Evolutionary conservation across 495 filamentous ascomycete species (phyloP), one percentile per base, ranked within the genome.

Genomic region (Peziza echinospora): DNA sequence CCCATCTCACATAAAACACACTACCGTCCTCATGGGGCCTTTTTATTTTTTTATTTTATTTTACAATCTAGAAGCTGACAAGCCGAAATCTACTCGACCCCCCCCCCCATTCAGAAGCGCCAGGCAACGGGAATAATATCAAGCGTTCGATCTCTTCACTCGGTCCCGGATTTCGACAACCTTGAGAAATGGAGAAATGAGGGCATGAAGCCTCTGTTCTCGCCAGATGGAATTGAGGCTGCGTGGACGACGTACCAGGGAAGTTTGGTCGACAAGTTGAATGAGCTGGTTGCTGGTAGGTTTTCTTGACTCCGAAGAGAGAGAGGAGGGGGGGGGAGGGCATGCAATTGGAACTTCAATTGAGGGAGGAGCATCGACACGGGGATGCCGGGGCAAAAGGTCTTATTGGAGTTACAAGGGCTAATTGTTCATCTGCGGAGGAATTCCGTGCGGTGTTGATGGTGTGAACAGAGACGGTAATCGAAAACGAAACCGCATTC

Each of bases 211-310:
- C n/a, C n/a, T 4, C 11, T 93, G 40, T 64, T 91, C 44, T 73
- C 76, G 0, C 63, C 70, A 1, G 64, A 65, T 34, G 82, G 68
- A 9, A 84, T 79, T 59, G 66, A 78, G 46, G 71, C 80, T 11
- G 70, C 85, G 25, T 97, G 84, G 83, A 78, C 67, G 19, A 65
- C 84, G 53, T 94, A 94, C 65, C 82, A 89, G 65, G 55, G 63
- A 22, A 61, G 75, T 44, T 62, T 92, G 50, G 57, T 87, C 30
- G 64, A 82, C 42, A 81, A 75, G 58, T 70, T 97, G 55, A 89
- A 91, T 62, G 53, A 60, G 44, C 61, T 81, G 55, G 79, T 72
- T 45, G 72, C 72, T 51, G 82, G 85, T 87, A 70, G 54, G 73
- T 62, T 17, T 42, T 43, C 9, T 8, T 22, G 8, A 42, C 11